Percentiles rank a stretch among this genome's conserved stretches.
phyloP scores from a whole-genome alignment of 2,329 filamentous ascomycete genomes.

The Orbilia blumenaviensis region DNA sequence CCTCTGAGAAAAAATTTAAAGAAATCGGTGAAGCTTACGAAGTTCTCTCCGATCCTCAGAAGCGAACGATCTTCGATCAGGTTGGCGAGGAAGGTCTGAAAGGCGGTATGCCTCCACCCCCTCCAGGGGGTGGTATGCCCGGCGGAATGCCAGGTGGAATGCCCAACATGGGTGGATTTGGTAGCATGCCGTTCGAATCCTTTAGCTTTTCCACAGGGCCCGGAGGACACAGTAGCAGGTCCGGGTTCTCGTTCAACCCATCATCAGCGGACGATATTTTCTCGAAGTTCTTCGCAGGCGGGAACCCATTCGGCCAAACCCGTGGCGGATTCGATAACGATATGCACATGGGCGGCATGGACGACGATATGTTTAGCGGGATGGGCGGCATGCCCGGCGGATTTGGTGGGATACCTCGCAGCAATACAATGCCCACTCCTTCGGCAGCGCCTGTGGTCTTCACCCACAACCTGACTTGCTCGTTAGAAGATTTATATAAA shows the following conservation, averaged over 20 bases:
- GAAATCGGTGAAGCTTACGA: slow-evolving; percentile 80
- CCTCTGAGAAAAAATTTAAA: slow-evolving; percentile 87
- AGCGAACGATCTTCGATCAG: slow-evolving; percentile 70
- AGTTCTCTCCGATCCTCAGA: slow-evolving; percentile 88
- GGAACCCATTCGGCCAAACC: slow-evolving; percentile 1
- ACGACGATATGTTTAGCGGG: slow-evolving; percentile 41
- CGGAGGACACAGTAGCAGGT: slow-evolving; percentile 80
- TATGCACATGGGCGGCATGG: slow-evolving; percentile 53
- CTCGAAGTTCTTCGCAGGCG: slow-evolving; percentile 31
- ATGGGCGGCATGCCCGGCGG: slow-evolving; percentile 47
- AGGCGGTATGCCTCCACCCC: slow-evolving; percentile 67
- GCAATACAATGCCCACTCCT: slow-evolving; percentile 41
- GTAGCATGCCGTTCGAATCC: slow-evolving; percentile 69
- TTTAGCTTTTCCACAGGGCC: slow-evolving; percentile 55
- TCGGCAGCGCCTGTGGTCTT: slow-evolving; percentile 60
- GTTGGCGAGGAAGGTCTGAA: slow-evolving; percentile 97
- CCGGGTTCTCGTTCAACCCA: slow-evolving; percentile 66
- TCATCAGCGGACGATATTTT: slow-evolving; percentile 43
- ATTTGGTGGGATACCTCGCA: slow-evolving; percentile 32
- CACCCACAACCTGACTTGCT: slow-evolving; percentile 98
- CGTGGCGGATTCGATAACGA: slow-evolving; percentile 21
- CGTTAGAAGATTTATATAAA: slow-evolving; percentile 94
- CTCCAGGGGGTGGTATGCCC: slow-evolving; percentile 16
- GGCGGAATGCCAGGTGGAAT: slow-evolving; percentile 72
- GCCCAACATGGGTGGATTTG: slow-evolving; percentile 73